A percentile compares a stretch with the other conserved stretches of the same genome.
Evolutionary conservation across 2,329 filamentous ascomycete species (phyloP).

Genomic region (Emergomyces africanus): DNA sequence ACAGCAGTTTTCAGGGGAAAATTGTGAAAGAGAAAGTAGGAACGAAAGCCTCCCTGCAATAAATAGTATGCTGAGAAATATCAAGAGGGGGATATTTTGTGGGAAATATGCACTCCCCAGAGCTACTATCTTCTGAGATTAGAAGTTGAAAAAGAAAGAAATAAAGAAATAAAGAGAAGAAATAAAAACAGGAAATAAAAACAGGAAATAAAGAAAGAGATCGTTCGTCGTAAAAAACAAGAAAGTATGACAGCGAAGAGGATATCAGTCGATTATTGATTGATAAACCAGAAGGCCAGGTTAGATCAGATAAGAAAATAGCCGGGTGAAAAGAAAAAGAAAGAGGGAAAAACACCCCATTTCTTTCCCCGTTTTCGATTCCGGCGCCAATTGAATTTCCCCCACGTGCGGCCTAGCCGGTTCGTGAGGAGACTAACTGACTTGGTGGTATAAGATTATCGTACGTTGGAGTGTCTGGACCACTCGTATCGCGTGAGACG

Average conservation of each 20-base stretch:
- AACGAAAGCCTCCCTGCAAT: neutral
- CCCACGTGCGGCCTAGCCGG: neutral
- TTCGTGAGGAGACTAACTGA: neutral
- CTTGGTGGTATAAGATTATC: neutral
- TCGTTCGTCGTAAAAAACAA: too few relatives aligned
- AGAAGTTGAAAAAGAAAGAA: neutral
- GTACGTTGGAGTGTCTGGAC: neutral
- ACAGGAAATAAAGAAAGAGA: too few relatives aligned
- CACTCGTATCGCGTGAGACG: neutral
- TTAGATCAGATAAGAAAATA: neutral
- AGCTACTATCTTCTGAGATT: neutral
- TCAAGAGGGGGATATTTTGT: neutral
- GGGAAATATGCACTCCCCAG: neutral
- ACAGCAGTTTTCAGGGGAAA: neutral
- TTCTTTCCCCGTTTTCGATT: too few relatives aligned
- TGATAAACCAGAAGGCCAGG: neutral
- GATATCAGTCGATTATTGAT: neutral
- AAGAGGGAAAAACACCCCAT: too few relatives aligned
- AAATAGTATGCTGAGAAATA: neutral
- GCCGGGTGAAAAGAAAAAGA: neutral
- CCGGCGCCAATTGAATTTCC: too few relatives aligned
- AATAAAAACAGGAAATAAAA: too few relatives aligned
- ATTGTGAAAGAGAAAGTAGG: neutral
- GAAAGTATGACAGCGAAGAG: too few relatives aligned
- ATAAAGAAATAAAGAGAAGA: neutral